phyloP scores from a whole-genome alignment of 2,329 filamentous ascomycete species.

The Scedosporium apiospermum region DNA sequence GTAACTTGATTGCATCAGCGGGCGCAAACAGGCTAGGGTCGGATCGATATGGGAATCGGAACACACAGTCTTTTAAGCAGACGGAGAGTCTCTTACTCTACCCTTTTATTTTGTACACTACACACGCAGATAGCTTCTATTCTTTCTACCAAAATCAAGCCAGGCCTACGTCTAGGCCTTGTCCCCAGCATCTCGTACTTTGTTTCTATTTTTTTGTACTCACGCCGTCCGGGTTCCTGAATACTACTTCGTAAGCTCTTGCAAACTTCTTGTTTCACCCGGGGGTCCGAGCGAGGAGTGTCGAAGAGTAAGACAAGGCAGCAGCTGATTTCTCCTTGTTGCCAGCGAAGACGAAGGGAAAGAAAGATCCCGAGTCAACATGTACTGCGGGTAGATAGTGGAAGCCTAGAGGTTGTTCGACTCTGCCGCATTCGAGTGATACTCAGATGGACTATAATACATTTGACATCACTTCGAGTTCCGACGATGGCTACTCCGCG shows the following conservation, averaged over 20 bases:
- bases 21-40: background rate
- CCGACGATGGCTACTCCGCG: no score
- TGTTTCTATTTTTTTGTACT: background rate
- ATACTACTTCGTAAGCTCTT: background rate
- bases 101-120: background rate
- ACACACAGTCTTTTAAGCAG: background rate
- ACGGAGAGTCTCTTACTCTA: background rate
- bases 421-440: no score
- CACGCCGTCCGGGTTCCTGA: background rate
- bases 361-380: no score
- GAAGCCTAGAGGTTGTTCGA: no score
- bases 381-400: no score
- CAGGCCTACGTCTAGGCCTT: background rate
- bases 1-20: background rate
- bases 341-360: no score
- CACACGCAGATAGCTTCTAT: background rate
- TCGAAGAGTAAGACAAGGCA: background rate
- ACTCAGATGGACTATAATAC: no score
- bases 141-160: background rate
- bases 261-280: no score
- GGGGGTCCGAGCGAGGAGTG: background rate
- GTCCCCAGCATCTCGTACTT: background rate
- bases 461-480: no score
- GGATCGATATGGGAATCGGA: background rate
- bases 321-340: background rate